Percentiles rank a stretch among this genome's conserved stretches.
These are phyloP conservation scores for Punica granatum DNA, from an alignment of 345 rosid species.

Conservation along the genomic window DNA sequence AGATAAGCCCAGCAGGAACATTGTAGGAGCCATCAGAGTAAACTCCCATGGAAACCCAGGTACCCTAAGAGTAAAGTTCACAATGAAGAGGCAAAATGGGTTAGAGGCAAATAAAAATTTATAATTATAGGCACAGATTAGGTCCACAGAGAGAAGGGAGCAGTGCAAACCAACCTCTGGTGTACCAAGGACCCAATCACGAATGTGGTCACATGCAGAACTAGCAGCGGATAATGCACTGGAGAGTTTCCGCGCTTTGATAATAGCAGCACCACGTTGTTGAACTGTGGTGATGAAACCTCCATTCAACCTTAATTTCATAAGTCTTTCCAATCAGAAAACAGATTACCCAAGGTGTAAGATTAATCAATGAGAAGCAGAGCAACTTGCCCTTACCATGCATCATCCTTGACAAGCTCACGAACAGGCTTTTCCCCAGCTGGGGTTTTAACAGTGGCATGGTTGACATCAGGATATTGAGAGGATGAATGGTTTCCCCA, in stretches of 20 bases:
- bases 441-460: slow-evolving; percentile 73
- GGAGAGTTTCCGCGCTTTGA: slow-evolving; percentile 89
- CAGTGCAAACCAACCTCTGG: slow-evolving; percentile 48
- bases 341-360: not conserved
- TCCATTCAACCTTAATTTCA: slow-evolving; percentile 56
- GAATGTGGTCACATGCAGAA: slow-evolving; percentile 97
- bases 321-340: not conserved
- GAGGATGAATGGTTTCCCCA: slow-evolving; percentile 99
- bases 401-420: slow-evolving; percentile 82
- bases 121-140: not conserved
- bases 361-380: not conserved
- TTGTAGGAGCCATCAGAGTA: slow-evolving; percentile 97
- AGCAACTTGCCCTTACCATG: slow-evolving; percentile 39
- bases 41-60: slow-evolving; percentile 98
- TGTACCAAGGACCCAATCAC: slow-evolving; percentile 99
- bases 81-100: not conserved
- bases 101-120: not conserved
- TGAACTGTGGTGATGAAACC: slow-evolving; percentile 87
- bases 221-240: slow-evolving; percentile 99
- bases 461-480: slow-evolving; percentile 98
- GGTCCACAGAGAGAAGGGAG: too few relatives aligned
- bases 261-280: slow-evolving; percentile 99
- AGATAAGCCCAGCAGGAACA: slow-evolving; percentile 90
- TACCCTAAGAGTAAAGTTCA: slow-evolving; percentile 42
- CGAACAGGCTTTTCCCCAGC: slow-evolving; percentile 70